These are phyloP conservation scores for Globisporangium canariense DNA, from an alignment of 352 stramenopile species.

Conservation along the genomic window DNA sequence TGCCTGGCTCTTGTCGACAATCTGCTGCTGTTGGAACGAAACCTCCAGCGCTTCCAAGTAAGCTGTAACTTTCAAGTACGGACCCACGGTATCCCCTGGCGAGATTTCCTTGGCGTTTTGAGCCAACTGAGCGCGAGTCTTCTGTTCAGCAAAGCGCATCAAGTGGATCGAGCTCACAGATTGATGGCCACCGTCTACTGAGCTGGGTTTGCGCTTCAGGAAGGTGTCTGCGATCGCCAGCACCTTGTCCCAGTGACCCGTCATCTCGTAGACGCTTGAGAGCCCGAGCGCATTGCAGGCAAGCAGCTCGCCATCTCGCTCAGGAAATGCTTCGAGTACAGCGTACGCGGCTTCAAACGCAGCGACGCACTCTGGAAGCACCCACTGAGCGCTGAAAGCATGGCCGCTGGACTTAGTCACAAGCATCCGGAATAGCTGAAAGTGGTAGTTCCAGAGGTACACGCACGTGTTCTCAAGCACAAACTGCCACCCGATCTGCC, in stretches of 20 bases:
- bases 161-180: slow-evolving; percentile 25
- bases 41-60: slow-evolving; percentile 54
- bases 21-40: slow-evolving; percentile 27
- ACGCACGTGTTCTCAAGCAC: slow-evolving; percentile 81
- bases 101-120: slow-evolving; percentile 69
- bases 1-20: slow-evolving; percentile 40
- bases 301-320: slow-evolving; percentile 43
- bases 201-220: slow-evolving; percentile 44
- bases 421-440: slow-evolving; percentile 73
- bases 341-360: slow-evolving; percentile 57
- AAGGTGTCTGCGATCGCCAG: slow-evolving; percentile 45
- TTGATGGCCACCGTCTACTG: background rate
- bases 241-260: slow-evolving; percentile 44
- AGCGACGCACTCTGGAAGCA: slow-evolving; percentile 58
- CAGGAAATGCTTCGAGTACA: slow-evolving; percentile 33
- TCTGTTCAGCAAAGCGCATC: slow-evolving; percentile 67
- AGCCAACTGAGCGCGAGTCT: slow-evolving; percentile 54
- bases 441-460: slow-evolving; percentile 92
- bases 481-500: slow-evolving; percentile 51
- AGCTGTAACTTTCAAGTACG: slow-evolving; percentile 43
- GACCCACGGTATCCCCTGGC: slow-evolving; percentile 30
- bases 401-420: background rate
- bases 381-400: slow-evolving; percentile 29
- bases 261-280: slow-evolving; percentile 48
- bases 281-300: slow-evolving; percentile 49